Base-by-base conservation (phyloP, 2,329 filamentous ascomycete genomes). In the Fusarium nurragi region DNA sequence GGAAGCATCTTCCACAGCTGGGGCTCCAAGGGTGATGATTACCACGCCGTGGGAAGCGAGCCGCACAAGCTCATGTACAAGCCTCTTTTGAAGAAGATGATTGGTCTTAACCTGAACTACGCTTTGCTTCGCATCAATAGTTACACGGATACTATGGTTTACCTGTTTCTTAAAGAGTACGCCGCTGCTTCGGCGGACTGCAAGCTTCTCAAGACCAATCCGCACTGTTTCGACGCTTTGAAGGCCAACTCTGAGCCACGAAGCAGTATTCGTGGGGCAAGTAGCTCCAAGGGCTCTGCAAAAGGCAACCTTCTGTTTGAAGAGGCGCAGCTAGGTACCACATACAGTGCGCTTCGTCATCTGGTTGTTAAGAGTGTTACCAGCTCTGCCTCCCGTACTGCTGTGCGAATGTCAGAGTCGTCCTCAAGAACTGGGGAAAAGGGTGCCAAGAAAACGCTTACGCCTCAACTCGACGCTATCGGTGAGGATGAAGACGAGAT, bases 321-420 rank as follows among this genome's bases (percentile, higher is more conserved):
- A 13, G 60, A 63, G 13, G 45, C 58, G 1, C 36, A 63, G 7
- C 4, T 63, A 6, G 60, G 60, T 1, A 62, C 60, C 0, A 47
- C 57, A 0, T 63, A 63, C 4, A 57, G 51, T 8, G 60, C 60
- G 2, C 45, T 64, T 16, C 23, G 48, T 0, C 53, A 64, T 6
- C 21, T 64, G 0, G 60, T 64, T 2, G 60, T 64, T 38, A 58
- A 48, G 18, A 64, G 57, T 14, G 60, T 64, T 8, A 64, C 60
- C 1, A 59, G 41, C 5, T 64, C 60, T 6, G 60, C 60, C 0
- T 64, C 60, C 6, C 59, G 60, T 2, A 62, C 60, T 2, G 60
- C 60, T 1, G 53, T 64, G 1, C 47, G 60, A 18, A 64, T 64
- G 60, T 63, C 59, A 9, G 41, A 46, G 26, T 53, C 60, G 3